phyloP scores from a whole-genome alignment of 2,329 filamentous ascomycete species.

The Septoria linicola region DNA sequence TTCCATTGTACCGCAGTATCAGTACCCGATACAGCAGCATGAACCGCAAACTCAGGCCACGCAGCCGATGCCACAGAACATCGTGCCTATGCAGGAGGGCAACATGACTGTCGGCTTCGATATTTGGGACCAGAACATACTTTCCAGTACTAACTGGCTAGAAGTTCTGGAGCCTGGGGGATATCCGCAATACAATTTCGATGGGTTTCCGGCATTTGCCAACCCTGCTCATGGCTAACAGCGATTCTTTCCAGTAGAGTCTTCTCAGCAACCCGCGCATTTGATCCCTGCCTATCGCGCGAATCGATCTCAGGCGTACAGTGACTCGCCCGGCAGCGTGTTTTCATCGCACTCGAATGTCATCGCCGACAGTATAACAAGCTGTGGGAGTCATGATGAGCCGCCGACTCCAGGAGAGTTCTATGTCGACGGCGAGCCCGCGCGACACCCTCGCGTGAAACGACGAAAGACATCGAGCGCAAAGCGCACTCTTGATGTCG shows the following conservation, averaged over 20 bases:
- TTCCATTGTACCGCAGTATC: no score
- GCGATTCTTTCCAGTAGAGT: neutral
- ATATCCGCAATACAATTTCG: slow-evolving; percentile 8
- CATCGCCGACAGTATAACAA: slow-evolving; percentile 13
- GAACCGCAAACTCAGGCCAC: no score
- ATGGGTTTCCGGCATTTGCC: slow-evolving; percentile 5
- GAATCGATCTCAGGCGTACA: slow-evolving; percentile 7
- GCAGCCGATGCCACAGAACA: no score
- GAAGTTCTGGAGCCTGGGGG: slow-evolving; percentile 12
- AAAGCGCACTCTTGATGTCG: neutral
- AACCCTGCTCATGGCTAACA: neutral
- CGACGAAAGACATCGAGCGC: slow-evolving; percentile 19
- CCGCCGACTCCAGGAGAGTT: slow-evolving; percentile 21
- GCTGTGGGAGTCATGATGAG: slow-evolving; percentile 8
- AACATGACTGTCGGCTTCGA: no score
- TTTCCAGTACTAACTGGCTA: slow-evolving; percentile 28
- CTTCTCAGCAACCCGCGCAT: no score
- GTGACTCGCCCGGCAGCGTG: slow-evolving; percentile 16
- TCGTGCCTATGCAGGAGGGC: no score
- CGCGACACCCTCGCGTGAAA: slow-evolving; percentile 26
- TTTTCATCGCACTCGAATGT: slow-evolving; percentile 15
- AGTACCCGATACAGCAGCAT: neutral
- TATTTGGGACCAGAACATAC: slow-evolving; percentile 24
- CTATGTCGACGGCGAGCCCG: slow-evolving; percentile 32
- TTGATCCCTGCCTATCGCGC: no score